phyloP scores from a whole-genome alignment of 2,329 filamentous ascomycete genomes.

The Lachnellula hyalina region DNA sequence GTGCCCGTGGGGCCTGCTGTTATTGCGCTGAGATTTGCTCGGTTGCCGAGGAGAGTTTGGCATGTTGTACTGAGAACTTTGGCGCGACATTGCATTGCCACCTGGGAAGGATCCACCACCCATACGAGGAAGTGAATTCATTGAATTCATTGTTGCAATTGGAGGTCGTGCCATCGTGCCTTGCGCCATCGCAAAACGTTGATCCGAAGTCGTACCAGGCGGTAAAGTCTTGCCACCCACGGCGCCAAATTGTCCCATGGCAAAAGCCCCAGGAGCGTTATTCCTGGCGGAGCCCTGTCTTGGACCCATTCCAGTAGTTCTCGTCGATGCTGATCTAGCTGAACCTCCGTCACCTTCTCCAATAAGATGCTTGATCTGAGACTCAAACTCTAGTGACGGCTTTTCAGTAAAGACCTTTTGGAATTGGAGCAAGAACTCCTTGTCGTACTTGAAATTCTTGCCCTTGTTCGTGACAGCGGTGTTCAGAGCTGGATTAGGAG shows the following conservation, averaged over 20 bases:
- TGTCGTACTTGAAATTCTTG: slow-evolving; percentile 88
- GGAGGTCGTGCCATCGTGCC: slow-evolving; percentile 45
- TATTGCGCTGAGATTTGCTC: slow-evolving; percentile 56
- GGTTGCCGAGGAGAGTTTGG: slow-evolving; percentile 65
- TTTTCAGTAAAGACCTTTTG: slow-evolving; percentile 95
- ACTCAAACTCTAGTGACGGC: slow-evolving; percentile 87
- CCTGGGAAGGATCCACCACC: slow-evolving; percentile 57
- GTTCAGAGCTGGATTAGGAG: slow-evolving; percentile 90
- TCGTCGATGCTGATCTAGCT: slow-evolving; percentile 54
- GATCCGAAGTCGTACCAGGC: slow-evolving; percentile 68
- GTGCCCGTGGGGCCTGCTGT: slow-evolving; percentile 56
- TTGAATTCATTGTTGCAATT: slow-evolving; percentile 39
- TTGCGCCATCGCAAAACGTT: slow-evolving; percentile 65
- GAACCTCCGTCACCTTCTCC: slow-evolving; percentile 68
- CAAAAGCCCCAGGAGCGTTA: slow-evolving; percentile 44
- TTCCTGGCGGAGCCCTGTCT: slow-evolving; percentile 48
- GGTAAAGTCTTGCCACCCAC: slow-evolving; percentile 57
- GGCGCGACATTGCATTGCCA: slow-evolving; percentile 58
- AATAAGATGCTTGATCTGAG: slow-evolving; percentile 80
- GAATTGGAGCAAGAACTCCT: slow-evolving; percentile 93
- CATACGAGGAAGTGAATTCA: slow-evolving; percentile 56
- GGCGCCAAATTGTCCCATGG: slow-evolving; percentile 67
- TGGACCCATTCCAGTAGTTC: slow-evolving; percentile 49
- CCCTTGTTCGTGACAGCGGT: slow-evolving; percentile 71
- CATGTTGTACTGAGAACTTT: slow-evolving; percentile 49